phyloP scores from a whole-genome alignment of 306 rosid species.

The Dicorynia guianensis region DNA sequence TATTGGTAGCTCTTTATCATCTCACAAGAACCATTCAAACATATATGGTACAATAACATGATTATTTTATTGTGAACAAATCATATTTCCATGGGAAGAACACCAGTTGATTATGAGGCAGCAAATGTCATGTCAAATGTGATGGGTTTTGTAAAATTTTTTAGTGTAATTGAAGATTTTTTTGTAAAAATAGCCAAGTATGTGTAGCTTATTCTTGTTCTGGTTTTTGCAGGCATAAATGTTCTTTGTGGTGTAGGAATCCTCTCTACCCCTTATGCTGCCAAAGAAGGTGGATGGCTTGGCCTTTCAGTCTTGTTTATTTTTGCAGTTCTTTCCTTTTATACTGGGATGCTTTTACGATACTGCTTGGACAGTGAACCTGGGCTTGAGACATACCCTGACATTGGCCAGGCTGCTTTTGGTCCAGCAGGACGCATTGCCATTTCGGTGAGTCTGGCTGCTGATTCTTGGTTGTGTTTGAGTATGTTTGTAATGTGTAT shows the following conservation, averaged over 20 bases:
- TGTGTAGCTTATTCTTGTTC: constrained; percentile 31
- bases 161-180: background rate
- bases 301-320: constrained; percentile 73
- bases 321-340: constrained; percentile 84
- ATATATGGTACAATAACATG: too few relatives aligned
- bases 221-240: constrained; percentile 79
- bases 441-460: constrained; percentile 72
- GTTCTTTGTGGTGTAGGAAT: constrained; percentile 96
- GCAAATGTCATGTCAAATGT: background rate
- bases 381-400: constrained; percentile 96
- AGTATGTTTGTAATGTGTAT: background rate
- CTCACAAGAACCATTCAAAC: background rate
- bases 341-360: constrained; percentile 90
- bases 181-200: constrained; percentile 7
- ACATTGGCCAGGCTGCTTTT: constrained; percentile 96
- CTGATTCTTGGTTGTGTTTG: background rate
- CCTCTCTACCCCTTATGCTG: constrained; percentile 93
- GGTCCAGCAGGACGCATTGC: constrained; percentile 77
- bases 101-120: background rate
- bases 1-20: too few relatives aligned
- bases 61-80: constrained; percentile 19
- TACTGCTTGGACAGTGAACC: constrained; percentile 90
- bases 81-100: background rate
- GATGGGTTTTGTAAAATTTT: background rate
- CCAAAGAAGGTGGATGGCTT: constrained; percentile 89